Evolutionary conservation across 176 grass and related monocot genomes (phyloP).

Genomic region (Oryza rufipogon): DNA sequence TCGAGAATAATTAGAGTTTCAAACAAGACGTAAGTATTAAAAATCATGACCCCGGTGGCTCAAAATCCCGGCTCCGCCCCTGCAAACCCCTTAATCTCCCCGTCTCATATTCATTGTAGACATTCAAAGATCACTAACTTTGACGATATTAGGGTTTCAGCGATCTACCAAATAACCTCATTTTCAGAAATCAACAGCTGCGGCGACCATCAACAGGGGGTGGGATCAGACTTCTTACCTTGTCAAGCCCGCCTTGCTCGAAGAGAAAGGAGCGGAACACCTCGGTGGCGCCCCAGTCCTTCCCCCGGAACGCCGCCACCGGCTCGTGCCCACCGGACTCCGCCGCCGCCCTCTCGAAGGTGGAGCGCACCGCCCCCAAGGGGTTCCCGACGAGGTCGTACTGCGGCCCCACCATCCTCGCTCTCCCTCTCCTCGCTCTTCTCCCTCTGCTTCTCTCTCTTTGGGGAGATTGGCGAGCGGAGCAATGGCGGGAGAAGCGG

Average conservation of each 20-base stretch:
- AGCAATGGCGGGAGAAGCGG: slow-evolving; percentile 22
- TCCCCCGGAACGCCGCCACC: slow-evolving; percentile 70
- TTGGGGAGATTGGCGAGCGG: neutral
- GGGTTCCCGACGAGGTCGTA: slow-evolving; percentile 90
- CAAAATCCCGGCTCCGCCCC: no score
- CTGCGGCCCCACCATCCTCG: slow-evolving; percentile 68
- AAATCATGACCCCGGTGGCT: no score
- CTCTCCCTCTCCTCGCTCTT: slow-evolving; percentile 29
- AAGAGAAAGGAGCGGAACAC: slow-evolving; percentile 87
- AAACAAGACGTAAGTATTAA: no score
- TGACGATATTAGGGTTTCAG: neutral
- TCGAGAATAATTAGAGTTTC: no score
- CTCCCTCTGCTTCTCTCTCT: no score
- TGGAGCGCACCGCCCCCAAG: slow-evolving; percentile 74
- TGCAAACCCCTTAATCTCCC: neutral
- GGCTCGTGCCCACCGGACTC: slow-evolving; percentile 52
- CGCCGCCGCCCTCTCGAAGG: slow-evolving; percentile 74
- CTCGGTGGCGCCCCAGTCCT: slow-evolving; percentile 80
- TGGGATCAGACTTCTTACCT: slow-evolving; percentile 29
- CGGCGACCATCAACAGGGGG: neutral
- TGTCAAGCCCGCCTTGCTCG: slow-evolving; percentile 66
- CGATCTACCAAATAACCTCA: neutral
- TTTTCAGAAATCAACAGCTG: neutral
- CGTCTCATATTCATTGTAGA: neutral
- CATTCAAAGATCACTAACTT: neutral